A percentile compares a stretch with the other conserved stretches of the same genome.
Evolutionary conservation across 2,329 filamentous ascomycete species (phyloP).

Genomic region (Penicillium sp.): DNA sequence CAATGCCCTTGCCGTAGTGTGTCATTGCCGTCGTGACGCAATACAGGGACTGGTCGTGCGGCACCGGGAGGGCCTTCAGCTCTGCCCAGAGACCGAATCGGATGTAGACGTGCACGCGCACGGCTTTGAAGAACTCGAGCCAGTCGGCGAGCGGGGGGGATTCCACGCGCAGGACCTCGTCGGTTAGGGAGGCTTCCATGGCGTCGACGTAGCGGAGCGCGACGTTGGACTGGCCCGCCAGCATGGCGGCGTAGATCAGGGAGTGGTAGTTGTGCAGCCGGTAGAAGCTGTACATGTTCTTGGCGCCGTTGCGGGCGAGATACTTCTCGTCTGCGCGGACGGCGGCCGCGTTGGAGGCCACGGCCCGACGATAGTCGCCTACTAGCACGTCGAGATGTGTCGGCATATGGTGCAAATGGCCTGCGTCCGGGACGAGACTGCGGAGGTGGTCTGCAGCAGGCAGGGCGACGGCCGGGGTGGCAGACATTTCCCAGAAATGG

Average conservation of each 20-base stretch:
- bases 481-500: conserved; percentile 72
- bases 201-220: conserved; percentile 57
- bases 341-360: conserved; percentile 63
- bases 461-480: conserved; percentile 59
- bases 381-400: conserved; percentile 69
- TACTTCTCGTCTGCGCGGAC: conserved; percentile 66
- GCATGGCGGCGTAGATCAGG: conserved; percentile 71
- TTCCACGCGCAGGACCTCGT: conserved; percentile 59
- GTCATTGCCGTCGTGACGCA: conserved; percentile 64
- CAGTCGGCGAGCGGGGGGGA: conserved; percentile 74
- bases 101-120: conserved; percentile 65
- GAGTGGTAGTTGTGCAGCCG: conserved; percentile 70
- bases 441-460: conserved; percentile 60
- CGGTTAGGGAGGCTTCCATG: conserved; percentile 61
- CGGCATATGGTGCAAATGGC: conserved; percentile 72
- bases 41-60: conserved; percentile 59
- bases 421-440: conserved; percentile 62
- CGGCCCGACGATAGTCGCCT: conserved; percentile 66
- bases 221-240: conserved; percentile 61
- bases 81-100: conserved; percentile 70
- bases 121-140: conserved; percentile 66
- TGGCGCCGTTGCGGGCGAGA: conserved; percentile 53
- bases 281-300: conserved; percentile 71
- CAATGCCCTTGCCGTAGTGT: conserved; percentile 65
- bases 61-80: conserved; percentile 56